phyloP scores from a whole-genome alignment of 805 yeast genomes.

The Hanseniaspora vineae region DNA sequence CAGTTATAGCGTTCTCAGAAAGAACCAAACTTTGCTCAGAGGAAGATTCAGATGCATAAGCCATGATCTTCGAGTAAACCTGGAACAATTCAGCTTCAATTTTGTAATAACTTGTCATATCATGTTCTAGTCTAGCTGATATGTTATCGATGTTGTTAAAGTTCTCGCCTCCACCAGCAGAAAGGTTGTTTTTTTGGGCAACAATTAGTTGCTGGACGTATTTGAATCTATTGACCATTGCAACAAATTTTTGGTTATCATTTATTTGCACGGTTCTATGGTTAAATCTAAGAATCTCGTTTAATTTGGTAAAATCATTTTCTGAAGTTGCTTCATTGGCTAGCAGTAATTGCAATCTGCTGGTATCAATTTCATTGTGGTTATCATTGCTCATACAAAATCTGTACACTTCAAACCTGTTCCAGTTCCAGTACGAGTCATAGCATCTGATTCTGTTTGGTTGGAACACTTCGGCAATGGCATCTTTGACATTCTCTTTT shows the following conservation, averaged over 20 bases:
- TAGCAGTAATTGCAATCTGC: not conserved
- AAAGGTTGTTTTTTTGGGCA: not conserved
- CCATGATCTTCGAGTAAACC: conserved; percentile 10
- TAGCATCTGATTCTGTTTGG: conserved; percentile 68
- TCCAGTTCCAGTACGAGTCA: conserved; percentile 95
- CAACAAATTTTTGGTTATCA: conserved; percentile 3
- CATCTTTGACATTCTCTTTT: conserved; percentile 68
- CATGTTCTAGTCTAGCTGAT: conserved; percentile 8
- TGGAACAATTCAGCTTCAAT: conserved; percentile 10
- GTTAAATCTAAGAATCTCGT: conserved; percentile 48
- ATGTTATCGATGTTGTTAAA: not conserved
- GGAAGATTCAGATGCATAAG: conserved; percentile 8
- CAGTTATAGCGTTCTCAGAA: not conserved
- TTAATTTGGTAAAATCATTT: not conserved
- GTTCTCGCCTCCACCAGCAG: not conserved
- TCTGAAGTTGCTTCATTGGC: not conserved
- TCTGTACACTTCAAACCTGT: conserved; percentile 67
- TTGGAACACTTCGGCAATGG: conserved; percentile 61
- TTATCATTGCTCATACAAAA: not conserved
- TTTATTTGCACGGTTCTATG: conserved; percentile 43
- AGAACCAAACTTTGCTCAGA: conserved; percentile 3
- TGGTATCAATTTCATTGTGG: not conserved
- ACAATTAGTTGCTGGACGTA: conserved; percentile 1
- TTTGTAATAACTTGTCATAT: conserved; percentile 10
- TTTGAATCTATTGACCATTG: not conserved